phyloP scores from a whole-genome alignment of 2,329 filamentous ascomycete species.

The Aquanectria penicillioides region DNA sequence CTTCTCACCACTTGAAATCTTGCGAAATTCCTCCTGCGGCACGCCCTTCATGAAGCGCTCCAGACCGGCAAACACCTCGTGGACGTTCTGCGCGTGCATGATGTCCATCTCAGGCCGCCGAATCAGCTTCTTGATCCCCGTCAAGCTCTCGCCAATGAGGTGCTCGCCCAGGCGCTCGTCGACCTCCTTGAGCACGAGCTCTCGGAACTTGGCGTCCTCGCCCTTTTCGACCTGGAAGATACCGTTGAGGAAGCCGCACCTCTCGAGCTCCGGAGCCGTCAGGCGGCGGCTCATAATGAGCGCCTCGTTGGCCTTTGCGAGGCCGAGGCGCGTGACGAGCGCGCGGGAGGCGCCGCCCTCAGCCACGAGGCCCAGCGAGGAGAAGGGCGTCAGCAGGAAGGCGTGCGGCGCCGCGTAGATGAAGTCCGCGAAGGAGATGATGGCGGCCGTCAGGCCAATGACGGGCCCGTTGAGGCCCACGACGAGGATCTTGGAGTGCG shows the following conservation, averaged over 20 bases:
- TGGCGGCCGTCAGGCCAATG: constrained; percentile 86
- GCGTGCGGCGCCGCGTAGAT: constrained; percentile 85
- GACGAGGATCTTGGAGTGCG: constrained; percentile 92
- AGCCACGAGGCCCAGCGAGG: constrained; percentile 86
- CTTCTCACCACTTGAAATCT: constrained; percentile 88
- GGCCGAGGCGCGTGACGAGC: constrained; percentile 82
- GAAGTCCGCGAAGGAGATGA: constrained; percentile 89
- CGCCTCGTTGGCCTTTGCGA: constrained; percentile 88
- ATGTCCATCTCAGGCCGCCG: constrained; percentile 75
- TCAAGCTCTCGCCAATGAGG: constrained; percentile 80
- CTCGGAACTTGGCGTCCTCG: constrained; percentile 75
- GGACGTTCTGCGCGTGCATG: constrained; percentile 80
- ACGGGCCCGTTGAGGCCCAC: constrained; percentile 92
- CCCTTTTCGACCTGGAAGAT: constrained; percentile 71
- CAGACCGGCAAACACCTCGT: constrained; percentile 87
- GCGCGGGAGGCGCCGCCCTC: constrained; percentile 85
- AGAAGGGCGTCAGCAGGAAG: constrained; percentile 92
- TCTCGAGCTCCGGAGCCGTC: constrained; percentile 75
- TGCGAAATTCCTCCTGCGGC: constrained; percentile 89
- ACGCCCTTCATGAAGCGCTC: constrained; percentile 82
- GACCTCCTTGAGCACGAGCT: constrained; percentile 79
- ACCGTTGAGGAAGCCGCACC: constrained; percentile 86
- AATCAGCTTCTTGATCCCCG: constrained; percentile 87
- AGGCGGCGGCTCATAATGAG: constrained; percentile 90
- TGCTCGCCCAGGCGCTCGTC: constrained; percentile 83